Base-by-base conservation (phyloP, 805 yeast genomes). In the Zygotorulaspora danielsina region DNA sequence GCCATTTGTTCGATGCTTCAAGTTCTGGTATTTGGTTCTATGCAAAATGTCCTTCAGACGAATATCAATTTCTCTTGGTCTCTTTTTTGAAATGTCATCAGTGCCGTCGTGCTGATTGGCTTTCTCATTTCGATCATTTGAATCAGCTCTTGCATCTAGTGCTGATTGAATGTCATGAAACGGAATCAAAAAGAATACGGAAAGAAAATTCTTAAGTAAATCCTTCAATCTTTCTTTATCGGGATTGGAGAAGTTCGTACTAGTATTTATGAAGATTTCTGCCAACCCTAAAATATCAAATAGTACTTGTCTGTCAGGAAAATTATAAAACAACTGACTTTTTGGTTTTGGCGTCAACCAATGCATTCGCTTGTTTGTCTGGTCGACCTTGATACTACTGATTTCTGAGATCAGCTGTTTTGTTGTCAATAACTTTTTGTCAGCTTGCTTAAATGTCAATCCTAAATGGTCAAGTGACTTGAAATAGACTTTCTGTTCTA, bases 381-480 rank as follows among this genome's bases (percentile, higher is more conserved):
- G 96, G 56, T 90, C 98, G 29, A 85, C 84, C 64, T 89, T 88
- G 29, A 89, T 84, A 2, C 96, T 86, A 51, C 93, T 84, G 40
- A 93, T 84, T 58, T 90, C 97, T 46, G 95, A 83, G 10, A 93
- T 79, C 51, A 93, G 66, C 52, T 88, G 95, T 55, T 94, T 87
- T 7, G 93, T 82, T 0, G 97, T 87, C 52, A 93, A 66, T 41
- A 87, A 66, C 62, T 93, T 90, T 63, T 93, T 90, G 65, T 93
- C 99, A 17, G 96, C 84, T 61, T 93, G 97, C 65, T 93, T 93
- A 69, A 93, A 93, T 0, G 97, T 89, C 53, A 93, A 72, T 1
- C 99, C 98, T 46, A 90, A 69, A 61, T 93, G 98, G 61, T 93
- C 99, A 49, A 93, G 71, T 2, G 96, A 85, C 63, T 93, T 93